Base-by-base conservation (phyloP, 805 yeast species). In the Kregervanrija fluxuum region DNA sequence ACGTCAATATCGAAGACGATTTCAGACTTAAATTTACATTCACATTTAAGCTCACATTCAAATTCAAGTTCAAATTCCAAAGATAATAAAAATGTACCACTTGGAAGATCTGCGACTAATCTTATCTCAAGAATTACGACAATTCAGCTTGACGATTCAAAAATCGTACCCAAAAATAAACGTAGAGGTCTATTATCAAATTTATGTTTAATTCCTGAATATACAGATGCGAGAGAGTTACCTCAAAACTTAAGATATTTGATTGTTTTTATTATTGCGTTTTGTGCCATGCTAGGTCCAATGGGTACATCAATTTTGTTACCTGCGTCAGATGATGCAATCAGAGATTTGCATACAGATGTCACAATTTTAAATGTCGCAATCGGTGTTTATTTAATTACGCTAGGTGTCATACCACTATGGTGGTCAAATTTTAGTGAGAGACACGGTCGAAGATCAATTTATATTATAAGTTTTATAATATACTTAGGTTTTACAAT, bases 381-480 rank as follows among this genome's bases (percentile, higher is more conserved):
- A 2, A 87, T 86, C 42, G 96, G 95, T 52, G 73, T 87, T 11
- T 88, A 86, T 58, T 63, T 86, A 28, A 56, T 86, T 11, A 70
- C 89, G 1, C 57, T 88, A 33, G 96, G 95, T 12, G 68, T 88
- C 1, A 79, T 85, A 54, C 95, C 96, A 2, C 57, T 88, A 38
- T 87, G 95, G 93, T 88, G 95, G 95, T 82, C 91, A 6, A 77
- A 82, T 9, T 73, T 85, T 46, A 79, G 89, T 35, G 95, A 88
- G 57, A 63, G 71, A 42, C 74, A 75, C 49, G 96, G 96, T 2
- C 69, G 95, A 52, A 66, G 96, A 44, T 70, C 80, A 2, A 80
- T 87, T 15, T 87, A 87, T 59, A 63, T 88, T 15, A 54, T 80
- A 4, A 82, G 91, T 10, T 88, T 85, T 58, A 48, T 70, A 0